Evolutionary conservation across 495 filamentous ascomycete species (phyloP), one percentile per base, ranked within the genome.

Genomic region (Penicillium robsamsonii): DNA sequence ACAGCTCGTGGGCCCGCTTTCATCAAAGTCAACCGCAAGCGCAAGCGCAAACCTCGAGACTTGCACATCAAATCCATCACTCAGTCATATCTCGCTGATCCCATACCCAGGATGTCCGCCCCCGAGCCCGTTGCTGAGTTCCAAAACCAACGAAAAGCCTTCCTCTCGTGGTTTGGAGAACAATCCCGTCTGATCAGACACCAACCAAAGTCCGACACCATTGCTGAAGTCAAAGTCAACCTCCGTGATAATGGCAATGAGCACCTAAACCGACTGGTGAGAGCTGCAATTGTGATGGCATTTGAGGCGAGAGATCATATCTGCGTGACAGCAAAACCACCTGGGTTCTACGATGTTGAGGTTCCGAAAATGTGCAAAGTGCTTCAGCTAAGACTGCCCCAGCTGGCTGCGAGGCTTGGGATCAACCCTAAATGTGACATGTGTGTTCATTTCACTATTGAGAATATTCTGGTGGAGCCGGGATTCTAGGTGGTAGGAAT

Each of bases 381-480:
- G 9, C 45, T 47, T 13, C n/a, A 33, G 27, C 18, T 20, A 12
- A 47, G 29, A 2, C 31, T 47, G 29, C 27, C 45, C 0, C n/a
- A 18, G 1, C n/a, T 47, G 29, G 45, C 27, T 7, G 2, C 1
- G n/a, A 47, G 29, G 2, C 45, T 47, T 12, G 17, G 45, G 12
- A 4, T 47, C n/a, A 47, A 47, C 3, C 9, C 27, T 8, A 31
- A 29, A 33, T 47, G 45, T 27, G 45, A 47, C 29, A 47, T 47
- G 45, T 47, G 45, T 33, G 17, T 47, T 20, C 45, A 47, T 31
- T 47, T 20, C 15, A 47, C 12, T 17, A 47, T 47, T 17, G 9
- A 31, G 24, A 47, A 47, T 17, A 47, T 47, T n/a, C 29, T 31
- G 29, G 45, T 9, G 9, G 45, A 47, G n/a, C n/a, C 18, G 12